Conservation (phyloP, 1,139 yeast genomes). For the Entelexis paramagnoliae region DNA sequence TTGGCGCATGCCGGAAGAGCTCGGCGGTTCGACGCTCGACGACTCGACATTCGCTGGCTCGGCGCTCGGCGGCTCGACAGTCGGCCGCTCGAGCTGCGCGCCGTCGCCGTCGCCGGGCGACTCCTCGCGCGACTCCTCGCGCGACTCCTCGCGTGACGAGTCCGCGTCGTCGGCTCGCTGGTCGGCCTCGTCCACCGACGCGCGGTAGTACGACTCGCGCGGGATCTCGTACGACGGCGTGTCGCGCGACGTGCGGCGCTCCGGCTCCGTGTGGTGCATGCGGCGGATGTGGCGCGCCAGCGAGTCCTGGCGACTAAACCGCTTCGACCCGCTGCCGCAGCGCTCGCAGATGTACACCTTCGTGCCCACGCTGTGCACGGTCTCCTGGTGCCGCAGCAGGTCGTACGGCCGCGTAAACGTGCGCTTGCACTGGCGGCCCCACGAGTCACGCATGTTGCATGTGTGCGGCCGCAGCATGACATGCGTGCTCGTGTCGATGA, state of each 20-base stretch:
- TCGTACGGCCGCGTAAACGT: conserved; percentile 90
- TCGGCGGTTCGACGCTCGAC: no score
- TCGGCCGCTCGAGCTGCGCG: no score
- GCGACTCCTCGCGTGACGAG: no score
- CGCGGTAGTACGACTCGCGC: background rate
- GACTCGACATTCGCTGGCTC: no score
- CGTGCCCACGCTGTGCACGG: conserved; percentile 82
- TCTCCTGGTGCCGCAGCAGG: conserved; percentile 86
- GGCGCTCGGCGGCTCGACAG: no score
- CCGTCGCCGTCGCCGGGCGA: background rate
- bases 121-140: background rate
- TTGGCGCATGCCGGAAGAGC: background rate
- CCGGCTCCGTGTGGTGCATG: conserved; percentile 13
- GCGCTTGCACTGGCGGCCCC: conserved; percentile 58
- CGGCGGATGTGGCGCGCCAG: conserved; percentile 17
- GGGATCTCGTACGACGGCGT: background rate
- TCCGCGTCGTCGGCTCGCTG: no score
- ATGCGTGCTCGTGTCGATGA: background rate
- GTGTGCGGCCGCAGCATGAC: conserved; percentile 32
- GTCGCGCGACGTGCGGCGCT: conserved; percentile 3
- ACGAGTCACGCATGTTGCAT: conserved; percentile 52
- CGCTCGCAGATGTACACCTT: conserved; percentile 46
- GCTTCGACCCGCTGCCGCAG: conserved; percentile 13
- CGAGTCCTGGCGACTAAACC: conserved; percentile 19
- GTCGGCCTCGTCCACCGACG: background rate